Conservation (phyloP, 495 filamentous ascomycete species). For the Tuber umbilicatum region DNA sequence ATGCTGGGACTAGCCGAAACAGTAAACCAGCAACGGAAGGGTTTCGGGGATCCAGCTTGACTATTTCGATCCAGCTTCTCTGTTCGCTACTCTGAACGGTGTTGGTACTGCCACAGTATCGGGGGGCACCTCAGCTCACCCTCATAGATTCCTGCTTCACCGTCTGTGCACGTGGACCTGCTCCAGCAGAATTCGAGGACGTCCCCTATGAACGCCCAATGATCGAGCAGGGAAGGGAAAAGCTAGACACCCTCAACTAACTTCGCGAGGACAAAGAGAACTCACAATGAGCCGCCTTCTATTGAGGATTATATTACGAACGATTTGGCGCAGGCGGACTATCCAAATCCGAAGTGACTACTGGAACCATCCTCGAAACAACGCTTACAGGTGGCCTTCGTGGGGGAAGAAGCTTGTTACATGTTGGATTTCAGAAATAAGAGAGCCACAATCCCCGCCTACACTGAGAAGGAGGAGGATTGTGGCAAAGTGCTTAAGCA, state of each 20-base stretch:
- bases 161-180: conserved; percentile 60
- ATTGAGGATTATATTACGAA: conserved; percentile 71
- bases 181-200: conserved; percentile 71
- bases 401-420: conserved; percentile 53
- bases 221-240: conserved; percentile 50
- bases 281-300: conserved; percentile 61
- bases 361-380: conserved; percentile 32
- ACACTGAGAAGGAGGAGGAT: conserved; percentile 52
- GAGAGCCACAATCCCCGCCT: conserved; percentile 54
- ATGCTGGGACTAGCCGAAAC: conserved; percentile 42
- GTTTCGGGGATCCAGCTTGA: conserved; percentile 51
- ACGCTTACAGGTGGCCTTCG: conserved; percentile 19
- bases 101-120: conserved; percentile 67
- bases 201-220: conserved; percentile 45
- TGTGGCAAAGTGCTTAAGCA: conserved; percentile 56
- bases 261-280: conserved; percentile 48
- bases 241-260: conserved; percentile 51
- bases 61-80: conserved; percentile 52
- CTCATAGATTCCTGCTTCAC: conserved; percentile 65
- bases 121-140: conserved; percentile 57
- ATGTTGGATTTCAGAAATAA: conserved; percentile 55
- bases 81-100: conserved; percentile 58
- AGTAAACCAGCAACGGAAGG: conserved; percentile 39
- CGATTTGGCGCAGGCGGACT: conserved; percentile 62
- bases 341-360: conserved; percentile 48